Evolutionary conservation across 768 basidiomycete species (phyloP).

Genomic region (Cystobasidium tubakii): DNA sequence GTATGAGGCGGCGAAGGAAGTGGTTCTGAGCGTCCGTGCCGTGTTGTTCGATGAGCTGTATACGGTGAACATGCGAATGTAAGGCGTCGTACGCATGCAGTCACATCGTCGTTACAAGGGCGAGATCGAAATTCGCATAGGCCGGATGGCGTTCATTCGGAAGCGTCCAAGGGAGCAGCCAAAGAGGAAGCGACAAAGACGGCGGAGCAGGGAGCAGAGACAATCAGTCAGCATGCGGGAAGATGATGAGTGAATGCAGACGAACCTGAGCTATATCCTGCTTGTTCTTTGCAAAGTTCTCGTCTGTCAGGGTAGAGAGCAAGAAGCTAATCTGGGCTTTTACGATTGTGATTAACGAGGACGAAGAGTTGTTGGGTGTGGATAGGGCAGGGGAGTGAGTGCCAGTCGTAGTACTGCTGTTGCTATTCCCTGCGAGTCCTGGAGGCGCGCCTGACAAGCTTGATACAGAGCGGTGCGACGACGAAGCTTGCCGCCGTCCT

Average conservation of each 20-base stretch:
- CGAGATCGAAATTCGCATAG: slow-evolving; percentile 5
- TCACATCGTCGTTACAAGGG: slow-evolving; percentile 5
- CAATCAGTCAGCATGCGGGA: neutral
- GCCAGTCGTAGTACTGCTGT: neutral
- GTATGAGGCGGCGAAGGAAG: slow-evolving; percentile 91
- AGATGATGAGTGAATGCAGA: slow-evolving; percentile 38
- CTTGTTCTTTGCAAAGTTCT: slow-evolving; percentile 91
- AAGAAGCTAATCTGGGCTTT: slow-evolving; percentile 81
- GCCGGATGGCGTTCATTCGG: neutral
- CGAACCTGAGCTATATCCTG: slow-evolving; percentile 88
- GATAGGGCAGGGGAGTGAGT: slow-evolving; percentile 1
- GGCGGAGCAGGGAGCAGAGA: neutral
- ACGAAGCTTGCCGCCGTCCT: neutral
- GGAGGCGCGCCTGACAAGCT: slow-evolving; percentile 8
- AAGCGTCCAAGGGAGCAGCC: neutral
- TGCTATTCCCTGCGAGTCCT: too few relatives aligned
- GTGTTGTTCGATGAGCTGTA: slow-evolving; percentile 89
- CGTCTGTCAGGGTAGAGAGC: slow-evolving; percentile 89
- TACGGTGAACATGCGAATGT: slow-evolving; percentile 14
- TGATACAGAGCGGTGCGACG: neutral
- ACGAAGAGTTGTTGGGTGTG: neutral
- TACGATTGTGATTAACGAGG: slow-evolving; percentile 44
- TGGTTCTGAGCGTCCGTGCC: slow-evolving; percentile 95
- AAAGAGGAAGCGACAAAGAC: neutral
- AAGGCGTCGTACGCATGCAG: too few relatives aligned